phyloP scores from a whole-genome alignment of 2,329 filamentous ascomycete genomes.

The Gaeumannomyces tritici region DNA sequence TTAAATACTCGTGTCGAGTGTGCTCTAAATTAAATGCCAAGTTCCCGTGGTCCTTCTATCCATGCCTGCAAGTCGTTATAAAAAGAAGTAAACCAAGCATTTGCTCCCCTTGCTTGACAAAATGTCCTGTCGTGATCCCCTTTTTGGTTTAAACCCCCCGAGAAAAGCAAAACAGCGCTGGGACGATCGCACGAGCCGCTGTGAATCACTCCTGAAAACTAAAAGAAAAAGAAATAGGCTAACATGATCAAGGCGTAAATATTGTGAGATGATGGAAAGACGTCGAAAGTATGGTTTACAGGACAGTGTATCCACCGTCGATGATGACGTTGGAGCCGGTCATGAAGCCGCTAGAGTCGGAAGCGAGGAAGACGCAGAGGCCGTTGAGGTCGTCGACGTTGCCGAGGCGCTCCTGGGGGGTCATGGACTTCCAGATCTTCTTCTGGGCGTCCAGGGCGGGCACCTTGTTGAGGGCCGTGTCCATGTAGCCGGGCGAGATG shows the following conservation, averaged over 20 bases:
- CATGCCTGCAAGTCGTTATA: slow-evolving; percentile 3
- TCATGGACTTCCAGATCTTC: slow-evolving; percentile 68
- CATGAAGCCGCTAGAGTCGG: slow-evolving; percentile 66
- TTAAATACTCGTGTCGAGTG: background rate
- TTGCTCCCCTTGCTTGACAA: background rate
- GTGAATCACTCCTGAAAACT: background rate
- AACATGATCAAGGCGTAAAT: background rate
- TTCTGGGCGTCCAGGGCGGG: slow-evolving; percentile 72
- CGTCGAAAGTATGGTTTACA: slow-evolving; percentile 11
- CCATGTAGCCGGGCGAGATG: slow-evolving; percentile 81
- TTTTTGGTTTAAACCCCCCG: background rate
- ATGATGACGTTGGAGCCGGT: slow-evolving; percentile 66
- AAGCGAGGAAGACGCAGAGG: slow-evolving; percentile 66
- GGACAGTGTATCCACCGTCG: slow-evolving; percentile 54
- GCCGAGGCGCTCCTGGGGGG: slow-evolving; percentile 64
- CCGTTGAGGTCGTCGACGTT: slow-evolving; percentile 69
- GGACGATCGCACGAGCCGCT: background rate
- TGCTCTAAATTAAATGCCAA: background rate
- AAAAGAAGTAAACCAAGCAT: background rate
- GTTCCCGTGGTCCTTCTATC: background rate
- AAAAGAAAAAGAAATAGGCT: background rate
- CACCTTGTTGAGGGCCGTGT: slow-evolving; percentile 71
- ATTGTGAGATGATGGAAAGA: background rate
- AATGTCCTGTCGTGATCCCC: background rate
- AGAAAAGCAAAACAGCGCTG: background rate